phyloP scores from a whole-genome alignment of 192 early-diverging fungal genomes.

The Lobulomyces angularis region DNA sequence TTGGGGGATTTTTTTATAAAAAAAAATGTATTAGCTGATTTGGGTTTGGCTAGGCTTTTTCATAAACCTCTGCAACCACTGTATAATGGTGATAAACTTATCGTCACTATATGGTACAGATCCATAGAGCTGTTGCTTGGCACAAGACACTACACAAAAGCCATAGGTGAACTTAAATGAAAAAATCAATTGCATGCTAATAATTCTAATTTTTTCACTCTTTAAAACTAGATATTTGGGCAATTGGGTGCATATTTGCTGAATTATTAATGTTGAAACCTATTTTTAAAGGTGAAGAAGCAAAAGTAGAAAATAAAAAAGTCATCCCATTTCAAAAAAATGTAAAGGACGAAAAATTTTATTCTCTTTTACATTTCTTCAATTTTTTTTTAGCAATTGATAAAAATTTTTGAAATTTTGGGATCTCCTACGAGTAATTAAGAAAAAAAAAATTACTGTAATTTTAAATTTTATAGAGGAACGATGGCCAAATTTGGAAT shows the following conservation, averaged over 20 bases:
- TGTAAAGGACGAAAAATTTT: no score
- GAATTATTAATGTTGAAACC: conserved; percentile 85
- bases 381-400: conserved; percentile 79
- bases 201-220: conserved; percentile 2
- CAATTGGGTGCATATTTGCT: conserved; percentile 92
- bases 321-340: conserved; percentile 30
- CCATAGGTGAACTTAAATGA: conserved; percentile 8
- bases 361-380: no score
- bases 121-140: conserved; percentile 32
- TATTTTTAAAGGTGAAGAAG: conserved; percentile 91
- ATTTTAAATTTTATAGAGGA: conserved; percentile 16
- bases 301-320: conserved; percentile 44
- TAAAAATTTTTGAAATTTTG: conserved; percentile 82
- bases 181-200: background rate
- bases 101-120: conserved; percentile 43
- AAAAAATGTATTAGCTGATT: conserved; percentile 5
- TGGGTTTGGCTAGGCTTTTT: conserved; percentile 34
- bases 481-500: conserved; percentile 22
- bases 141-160: conserved; percentile 31
- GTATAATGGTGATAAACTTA: conserved; percentile 37
- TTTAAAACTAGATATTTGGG: conserved; percentile 85
- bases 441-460: background rate
- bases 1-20: no score
- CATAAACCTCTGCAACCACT: conserved; percentile 28
- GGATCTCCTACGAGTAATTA: conserved; percentile 68